Evolutionary conservation across 108 stramenopile genomes (phyloP), one percentile per base, ranked within the genome.

Genomic region (Cylindrotheca closterium): DNA sequence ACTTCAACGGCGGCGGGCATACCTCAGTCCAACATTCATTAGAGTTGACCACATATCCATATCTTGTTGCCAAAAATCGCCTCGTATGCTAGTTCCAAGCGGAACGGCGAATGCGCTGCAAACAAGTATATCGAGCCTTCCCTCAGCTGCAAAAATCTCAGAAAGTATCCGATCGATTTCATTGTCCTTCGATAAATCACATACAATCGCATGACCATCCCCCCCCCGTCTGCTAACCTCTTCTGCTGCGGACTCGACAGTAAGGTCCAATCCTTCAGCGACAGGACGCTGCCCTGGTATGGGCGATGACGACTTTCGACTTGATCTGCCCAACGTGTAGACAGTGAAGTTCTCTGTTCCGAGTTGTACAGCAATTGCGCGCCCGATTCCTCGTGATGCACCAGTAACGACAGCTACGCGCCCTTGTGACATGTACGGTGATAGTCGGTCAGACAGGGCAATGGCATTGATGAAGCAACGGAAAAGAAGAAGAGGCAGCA

Each of bases 21-120:
- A n/a, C n/a, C n/a, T n/a, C 32, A 91, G 55, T 12, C 93, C 90
- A 21, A 94, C 80, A 2, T 58, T 63, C 75, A 88, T 59, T n/a
- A 83, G 59, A 15, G 79, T 67, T 79, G 91, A 90, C 93, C 93
- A 94, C 73, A 84, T 79, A 0, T 60, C 73, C 29, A 74, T 55
- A 7, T 78, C 77, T 48, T 90, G 87, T 54, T 86, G 70, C 90
- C 90, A 94, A 68, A 94, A 94, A 22, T 89, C 77, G 17, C 75
- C 79, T 3, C 71, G 61, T 29, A 88, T 70, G 15, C 42, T 25
- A 1, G 65, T 59, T 30, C 73, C 75, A 3, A 74, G 61, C 4
- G 90, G 93, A 30, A 71, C 73, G 1, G 82, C 48, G 62, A 76
- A 92, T 3, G 87, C 88, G 32, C 60, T 67, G 65, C 78, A 80